phyloP scores from a whole-genome alignment of 2,329 filamentous ascomycete species.

The Alternaria burnsii region DNA sequence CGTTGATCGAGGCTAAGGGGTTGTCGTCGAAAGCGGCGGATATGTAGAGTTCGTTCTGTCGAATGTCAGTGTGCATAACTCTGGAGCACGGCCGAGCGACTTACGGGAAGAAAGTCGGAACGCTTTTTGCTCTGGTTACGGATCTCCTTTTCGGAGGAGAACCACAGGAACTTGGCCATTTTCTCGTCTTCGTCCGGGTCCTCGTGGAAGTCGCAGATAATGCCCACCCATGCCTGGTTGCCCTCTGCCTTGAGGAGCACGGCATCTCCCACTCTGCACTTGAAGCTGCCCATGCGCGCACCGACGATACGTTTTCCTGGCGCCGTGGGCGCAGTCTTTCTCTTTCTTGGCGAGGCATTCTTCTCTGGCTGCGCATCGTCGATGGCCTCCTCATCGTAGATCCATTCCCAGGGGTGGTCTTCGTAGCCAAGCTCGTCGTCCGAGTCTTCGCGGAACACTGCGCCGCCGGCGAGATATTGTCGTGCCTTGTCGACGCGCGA shows the following conservation, averaged over 20 bases:
- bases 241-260: constrained; percentile 90
- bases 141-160: constrained; percentile 89
- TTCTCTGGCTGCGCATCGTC: constrained; percentile 27
- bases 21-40: constrained; percentile 89
- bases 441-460: constrained; percentile 77
- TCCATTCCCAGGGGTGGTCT: constrained; percentile 62
- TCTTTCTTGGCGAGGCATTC: constrained; percentile 44
- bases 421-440: constrained; percentile 78
- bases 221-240: constrained; percentile 90
- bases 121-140: constrained; percentile 83
- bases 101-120: constrained; percentile 75
- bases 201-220: constrained; percentile 83
- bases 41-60: constrained; percentile 88
- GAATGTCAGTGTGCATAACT: constrained; percentile 23
- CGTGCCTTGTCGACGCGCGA: constrained; percentile 58
- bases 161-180: constrained; percentile 93
- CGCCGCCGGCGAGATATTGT: constrained; percentile 64
- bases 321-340: constrained; percentile 35
- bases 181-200: constrained; percentile 68
- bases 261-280: constrained; percentile 81
- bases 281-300: constrained; percentile 81
- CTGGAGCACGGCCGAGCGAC: constrained; percentile 19
- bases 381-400: constrained; percentile 59
- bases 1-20: constrained; percentile 86
- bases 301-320: constrained; percentile 70